Percentiles rank a stretch among this genome's conserved stretches.
Evolutionary conservation across 2,329 filamentous ascomycete species (phyloP).

Genomic region (Volutella citrinella): DNA sequence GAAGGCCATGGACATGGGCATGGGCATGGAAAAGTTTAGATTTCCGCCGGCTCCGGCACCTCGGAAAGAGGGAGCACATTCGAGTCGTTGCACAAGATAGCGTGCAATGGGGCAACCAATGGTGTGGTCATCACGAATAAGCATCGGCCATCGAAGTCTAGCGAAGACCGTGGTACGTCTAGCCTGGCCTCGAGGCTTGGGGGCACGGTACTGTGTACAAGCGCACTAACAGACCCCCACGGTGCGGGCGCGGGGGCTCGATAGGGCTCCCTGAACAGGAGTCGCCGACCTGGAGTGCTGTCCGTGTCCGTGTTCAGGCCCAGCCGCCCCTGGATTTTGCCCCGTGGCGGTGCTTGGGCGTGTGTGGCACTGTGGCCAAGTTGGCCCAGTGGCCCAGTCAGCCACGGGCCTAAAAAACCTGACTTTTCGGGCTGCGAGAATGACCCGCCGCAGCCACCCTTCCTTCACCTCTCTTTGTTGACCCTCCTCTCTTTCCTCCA

Average conservation of each 20-base stretch:
- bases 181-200: constrained; percentile 1
- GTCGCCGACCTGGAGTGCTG: too few relatives aligned
- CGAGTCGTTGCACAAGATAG: too few relatives aligned
- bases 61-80: too few relatives aligned
- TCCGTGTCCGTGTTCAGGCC: too few relatives aligned
- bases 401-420: constrained; percentile 24
- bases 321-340: not conserved
- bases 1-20: too few relatives aligned
- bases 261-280: too few relatives aligned
- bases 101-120: constrained; percentile 9
- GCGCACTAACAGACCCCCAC: too few relatives aligned
- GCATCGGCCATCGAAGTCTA: constrained; percentile 24
- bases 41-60: too few relatives aligned
- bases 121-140: constrained; percentile 18
- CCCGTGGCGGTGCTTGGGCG: constrained; percentile 26
- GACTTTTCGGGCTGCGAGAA: constrained; percentile 31
- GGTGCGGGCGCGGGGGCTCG: too few relatives aligned
- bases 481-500: constrained; percentile 23
- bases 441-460: constrained; percentile 18
- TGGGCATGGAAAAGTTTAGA: too few relatives aligned
- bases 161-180: constrained; percentile 22
- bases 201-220: constrained; percentile 6
- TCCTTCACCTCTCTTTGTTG: constrained; percentile 28
- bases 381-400: constrained; percentile 12
- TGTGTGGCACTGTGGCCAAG: constrained; percentile 20